Evolutionary conservation across 73 alveolate genomes (phyloP).

Genomic region (Paramecium biaurelia): DNA sequence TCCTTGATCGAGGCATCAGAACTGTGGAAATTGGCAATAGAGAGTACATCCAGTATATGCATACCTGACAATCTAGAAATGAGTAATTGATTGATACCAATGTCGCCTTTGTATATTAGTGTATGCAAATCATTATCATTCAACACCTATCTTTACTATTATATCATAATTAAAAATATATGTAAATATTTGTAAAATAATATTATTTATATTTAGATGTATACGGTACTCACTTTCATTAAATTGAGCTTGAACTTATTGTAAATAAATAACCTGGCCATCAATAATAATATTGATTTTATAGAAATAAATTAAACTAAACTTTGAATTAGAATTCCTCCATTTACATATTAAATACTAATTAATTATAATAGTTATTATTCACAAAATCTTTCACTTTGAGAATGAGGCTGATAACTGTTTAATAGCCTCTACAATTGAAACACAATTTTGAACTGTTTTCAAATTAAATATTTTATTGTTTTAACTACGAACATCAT

Average conservation of each 20-base stretch:
- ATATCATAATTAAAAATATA: neutral
- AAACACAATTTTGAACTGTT: neutral
- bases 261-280: neutral
- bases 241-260: neutral
- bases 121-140: constrained; percentile 39
- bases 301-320: neutral
- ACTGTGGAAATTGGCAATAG: neutral
- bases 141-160: neutral
- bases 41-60: constrained; percentile 16
- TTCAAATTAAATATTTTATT: neutral
- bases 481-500: neutral
- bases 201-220: neutral
- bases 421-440: neutral
- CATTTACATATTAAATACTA: neutral
- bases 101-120: neutral
- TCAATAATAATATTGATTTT: neutral
- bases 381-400: neutral
- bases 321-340: neutral
- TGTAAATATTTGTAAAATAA: neutral
- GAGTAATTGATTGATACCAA: constrained; percentile 38
- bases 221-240: neutral
- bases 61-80: constrained; percentile 34
- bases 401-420: neutral
- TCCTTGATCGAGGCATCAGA: neutral
- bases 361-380: neutral